Evolutionary conservation across 495 filamentous ascomycete genomes (phyloP).

Genomic region (Xylaria castorea): DNA sequence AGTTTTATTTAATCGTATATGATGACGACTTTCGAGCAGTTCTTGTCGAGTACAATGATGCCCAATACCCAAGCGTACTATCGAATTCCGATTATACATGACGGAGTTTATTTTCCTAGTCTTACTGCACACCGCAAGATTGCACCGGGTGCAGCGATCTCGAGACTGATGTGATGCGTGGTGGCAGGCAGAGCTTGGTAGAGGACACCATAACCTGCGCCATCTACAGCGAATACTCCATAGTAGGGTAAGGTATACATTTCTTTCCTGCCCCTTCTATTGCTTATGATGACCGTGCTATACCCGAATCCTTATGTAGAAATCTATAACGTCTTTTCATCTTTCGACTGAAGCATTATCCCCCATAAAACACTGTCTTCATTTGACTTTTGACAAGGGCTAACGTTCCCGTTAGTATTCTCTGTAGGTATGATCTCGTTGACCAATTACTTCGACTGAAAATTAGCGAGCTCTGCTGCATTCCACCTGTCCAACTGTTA

Average conservation of each 20-base stretch:
- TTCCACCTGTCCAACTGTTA: slow-evolving; percentile 71
- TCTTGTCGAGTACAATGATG: slow-evolving; percentile 56
- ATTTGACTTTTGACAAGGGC: neutral
- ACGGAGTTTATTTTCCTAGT: slow-evolving; percentile 51
- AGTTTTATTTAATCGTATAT: slow-evolving; percentile 2
- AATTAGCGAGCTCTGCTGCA: slow-evolving; percentile 66
- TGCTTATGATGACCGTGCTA: slow-evolving; percentile 65
- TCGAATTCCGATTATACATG: slow-evolving; percentile 66
- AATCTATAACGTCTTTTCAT: slow-evolving; percentile 87
- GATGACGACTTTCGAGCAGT: slow-evolving; percentile 1
- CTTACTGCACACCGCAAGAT: slow-evolving; percentile 42
- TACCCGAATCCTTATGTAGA: slow-evolving; percentile 77
- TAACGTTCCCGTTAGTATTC: slow-evolving; percentile 20
- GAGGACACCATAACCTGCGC: neutral
- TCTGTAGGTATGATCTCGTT: slow-evolving; percentile 24
- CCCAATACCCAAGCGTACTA: slow-evolving; percentile 61
- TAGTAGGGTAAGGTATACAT: slow-evolving; percentile 35
- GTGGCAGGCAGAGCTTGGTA: neutral
- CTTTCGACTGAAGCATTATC: slow-evolving; percentile 81
- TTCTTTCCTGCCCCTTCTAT: neutral
- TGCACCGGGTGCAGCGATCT: neutral
- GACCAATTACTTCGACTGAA: slow-evolving; percentile 54
- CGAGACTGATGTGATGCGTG: slow-evolving; percentile 18
- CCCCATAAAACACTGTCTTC: neutral
- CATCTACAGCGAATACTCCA: neutral